These are phyloP conservation scores for Psilocybe subaeruginosa DNA, from an alignment of 768 basidiomycete genomes.

Conservation along the genomic window DNA sequence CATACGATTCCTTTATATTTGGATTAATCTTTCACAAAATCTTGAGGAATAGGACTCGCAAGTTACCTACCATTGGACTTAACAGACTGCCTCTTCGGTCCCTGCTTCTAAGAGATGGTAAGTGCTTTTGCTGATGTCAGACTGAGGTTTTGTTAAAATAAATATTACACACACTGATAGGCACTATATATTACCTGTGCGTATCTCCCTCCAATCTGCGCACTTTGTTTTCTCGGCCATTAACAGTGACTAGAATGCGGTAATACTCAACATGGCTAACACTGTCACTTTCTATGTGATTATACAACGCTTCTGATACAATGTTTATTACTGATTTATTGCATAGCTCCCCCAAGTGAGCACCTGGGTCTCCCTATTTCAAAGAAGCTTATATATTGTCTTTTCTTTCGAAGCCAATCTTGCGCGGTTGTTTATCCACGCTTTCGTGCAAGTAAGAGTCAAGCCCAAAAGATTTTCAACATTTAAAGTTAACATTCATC, in stretches of 20 bases:
- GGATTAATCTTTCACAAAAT: neutral
- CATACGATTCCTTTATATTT: constrained; percentile 1
- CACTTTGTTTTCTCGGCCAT: too few species aligned
- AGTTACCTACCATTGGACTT: neutral
- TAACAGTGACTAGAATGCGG: neutral
- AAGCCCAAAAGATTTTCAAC: neutral
- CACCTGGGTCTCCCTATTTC: too few species aligned
- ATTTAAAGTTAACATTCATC: too few species aligned
- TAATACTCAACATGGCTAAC: neutral
- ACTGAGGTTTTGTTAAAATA: too few species aligned
- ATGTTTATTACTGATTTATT: neutral
- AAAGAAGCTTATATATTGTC: neutral
- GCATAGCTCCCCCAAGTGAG: neutral
- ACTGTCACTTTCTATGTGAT: constrained; percentile 1
- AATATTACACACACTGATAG: neutral
- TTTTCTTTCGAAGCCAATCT: neutral
- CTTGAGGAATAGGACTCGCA: neutral
- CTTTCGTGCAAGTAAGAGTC: neutral
- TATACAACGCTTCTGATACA: neutral
- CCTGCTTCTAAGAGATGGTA: constrained; percentile 3
- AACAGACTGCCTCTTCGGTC: neutral
- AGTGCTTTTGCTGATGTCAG: neutral
- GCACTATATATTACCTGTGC: neutral
- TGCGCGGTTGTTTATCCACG: neutral
- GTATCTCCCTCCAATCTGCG: neutral